Evolutionary conservation across 176 grass and related monocot species (phyloP).

Genomic region (Carex kokanica): DNA sequence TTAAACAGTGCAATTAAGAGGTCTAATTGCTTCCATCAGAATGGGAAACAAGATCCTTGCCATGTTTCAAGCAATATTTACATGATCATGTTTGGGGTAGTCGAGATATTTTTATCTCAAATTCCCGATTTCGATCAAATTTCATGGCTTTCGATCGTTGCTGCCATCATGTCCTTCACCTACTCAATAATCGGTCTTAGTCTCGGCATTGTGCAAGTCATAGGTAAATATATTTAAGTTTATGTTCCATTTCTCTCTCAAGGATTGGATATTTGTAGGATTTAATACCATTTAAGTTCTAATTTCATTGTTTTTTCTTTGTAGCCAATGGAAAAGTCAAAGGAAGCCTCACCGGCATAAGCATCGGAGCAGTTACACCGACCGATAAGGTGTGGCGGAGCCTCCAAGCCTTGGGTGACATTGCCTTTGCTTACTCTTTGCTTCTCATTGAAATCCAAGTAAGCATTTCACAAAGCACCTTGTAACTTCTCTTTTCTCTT

Average conservation of each 20-base stretch:
- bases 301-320: not conserved
- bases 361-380: constrained; percentile 65
- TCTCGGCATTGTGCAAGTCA: constrained; percentile 73
- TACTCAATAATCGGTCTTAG: constrained; percentile 79
- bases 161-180: constrained; percentile 95
- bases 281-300: not conserved
- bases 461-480: not conserved
- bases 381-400: constrained; percentile 93
- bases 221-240: constrained; percentile 29
- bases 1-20: constrained; percentile 63
- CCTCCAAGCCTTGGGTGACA: constrained; percentile 96
- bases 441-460: constrained; percentile 97
- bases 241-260: not conserved
- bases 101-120: constrained; percentile 81
- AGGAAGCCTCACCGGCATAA: constrained; percentile 90
- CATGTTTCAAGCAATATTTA: constrained; percentile 68
- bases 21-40: constrained; percentile 75
- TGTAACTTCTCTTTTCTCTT: not conserved
- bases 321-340: constrained; percentile 54
- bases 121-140: constrained; percentile 96
- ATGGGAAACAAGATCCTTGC: constrained; percentile 66
- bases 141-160: constrained; percentile 85
- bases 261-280: not conserved
- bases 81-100: constrained; percentile 94
- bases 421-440: constrained; percentile 95